Conservation (phyloP, 2,329 filamentous ascomycete species). For the Claviceps sp. region DNA sequence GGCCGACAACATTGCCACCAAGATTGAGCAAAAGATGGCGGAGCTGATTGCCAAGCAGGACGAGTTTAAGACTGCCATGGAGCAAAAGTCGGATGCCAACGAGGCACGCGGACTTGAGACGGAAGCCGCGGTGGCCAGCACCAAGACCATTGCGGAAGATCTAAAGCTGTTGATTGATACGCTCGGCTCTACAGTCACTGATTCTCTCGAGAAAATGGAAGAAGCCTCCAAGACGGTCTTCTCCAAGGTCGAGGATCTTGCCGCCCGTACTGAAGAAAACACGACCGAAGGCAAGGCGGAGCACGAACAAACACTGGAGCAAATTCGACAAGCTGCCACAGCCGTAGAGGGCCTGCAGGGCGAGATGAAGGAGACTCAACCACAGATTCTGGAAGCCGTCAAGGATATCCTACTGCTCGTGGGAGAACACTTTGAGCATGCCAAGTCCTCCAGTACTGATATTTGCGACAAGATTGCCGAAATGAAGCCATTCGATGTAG, state of each 20-base stretch:
- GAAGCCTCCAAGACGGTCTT: conserved; percentile 82
- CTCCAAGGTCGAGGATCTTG: conserved; percentile 66
- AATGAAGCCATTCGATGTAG: conserved; percentile 44
- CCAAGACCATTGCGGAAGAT: conserved; percentile 74
- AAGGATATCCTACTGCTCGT: conserved; percentile 76
- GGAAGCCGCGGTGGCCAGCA: conserved; percentile 58
- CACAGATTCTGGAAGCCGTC: conserved; percentile 74
- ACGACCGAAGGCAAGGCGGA: conserved; percentile 62
- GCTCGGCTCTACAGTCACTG: conserved; percentile 65
- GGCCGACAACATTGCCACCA: conserved; percentile 37
- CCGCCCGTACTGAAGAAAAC: conserved; percentile 60
- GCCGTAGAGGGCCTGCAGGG: conserved; percentile 65
- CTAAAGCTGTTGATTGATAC: conserved; percentile 77
- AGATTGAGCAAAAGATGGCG: conserved; percentile 53
- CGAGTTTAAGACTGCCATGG: conserved; percentile 60
- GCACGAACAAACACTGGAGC: conserved; percentile 70
- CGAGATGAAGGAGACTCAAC: conserved; percentile 70
- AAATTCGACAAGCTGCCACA: conserved; percentile 60
- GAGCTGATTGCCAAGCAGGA: conserved; percentile 82
- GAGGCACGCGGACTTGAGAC: conserved; percentile 63
- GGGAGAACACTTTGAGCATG: conserved; percentile 78
- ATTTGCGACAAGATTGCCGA: conserved; percentile 49
- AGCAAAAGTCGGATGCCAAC: conserved; percentile 58
- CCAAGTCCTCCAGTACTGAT: conserved; percentile 48
- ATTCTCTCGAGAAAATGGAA: conserved; percentile 74